Percentiles rank a stretch among this genome's conserved stretches.
Conservation (phyloP, 176 grass and related monocot species). For the Carex myosuroides region DNA sequence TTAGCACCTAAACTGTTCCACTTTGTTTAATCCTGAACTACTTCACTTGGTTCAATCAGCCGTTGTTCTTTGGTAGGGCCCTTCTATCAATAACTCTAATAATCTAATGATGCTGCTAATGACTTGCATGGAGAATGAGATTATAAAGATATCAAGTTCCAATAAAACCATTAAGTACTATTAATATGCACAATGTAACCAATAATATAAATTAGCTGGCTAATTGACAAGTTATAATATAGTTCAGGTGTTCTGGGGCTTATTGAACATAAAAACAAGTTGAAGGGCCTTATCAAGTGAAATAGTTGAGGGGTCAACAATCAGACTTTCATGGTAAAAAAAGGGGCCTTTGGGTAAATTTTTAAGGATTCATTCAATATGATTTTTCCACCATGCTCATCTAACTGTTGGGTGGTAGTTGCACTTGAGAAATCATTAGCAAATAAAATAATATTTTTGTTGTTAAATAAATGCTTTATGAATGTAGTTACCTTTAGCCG, state of each 20-base stretch:
- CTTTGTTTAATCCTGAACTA: background rate
- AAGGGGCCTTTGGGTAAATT: background rate
- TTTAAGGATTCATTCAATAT: background rate
- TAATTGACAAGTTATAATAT: background rate
- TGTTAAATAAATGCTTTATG: constrained; percentile 4
- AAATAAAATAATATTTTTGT: background rate
- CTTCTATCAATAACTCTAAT: background rate
- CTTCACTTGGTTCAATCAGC: background rate
- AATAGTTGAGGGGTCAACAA: background rate
- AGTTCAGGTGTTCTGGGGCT: background rate
- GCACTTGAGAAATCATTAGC: background rate
- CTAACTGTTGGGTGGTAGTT: background rate
- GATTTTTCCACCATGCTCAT: background rate
- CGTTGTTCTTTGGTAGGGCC: background rate
- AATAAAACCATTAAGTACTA: background rate
- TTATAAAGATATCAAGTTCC: background rate
- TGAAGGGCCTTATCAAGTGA: background rate
- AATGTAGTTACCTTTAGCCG: constrained; percentile 84
- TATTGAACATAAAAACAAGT: background rate
- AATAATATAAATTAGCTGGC: background rate
- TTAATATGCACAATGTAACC: background rate
- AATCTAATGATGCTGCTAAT: background rate
- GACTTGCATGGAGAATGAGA: background rate
- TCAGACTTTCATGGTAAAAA: background rate
- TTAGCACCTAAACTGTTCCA: background rate